Conservation (phyloP, 495 filamentous ascomycete genomes). For the Talaromyces stipitatus region DNA sequence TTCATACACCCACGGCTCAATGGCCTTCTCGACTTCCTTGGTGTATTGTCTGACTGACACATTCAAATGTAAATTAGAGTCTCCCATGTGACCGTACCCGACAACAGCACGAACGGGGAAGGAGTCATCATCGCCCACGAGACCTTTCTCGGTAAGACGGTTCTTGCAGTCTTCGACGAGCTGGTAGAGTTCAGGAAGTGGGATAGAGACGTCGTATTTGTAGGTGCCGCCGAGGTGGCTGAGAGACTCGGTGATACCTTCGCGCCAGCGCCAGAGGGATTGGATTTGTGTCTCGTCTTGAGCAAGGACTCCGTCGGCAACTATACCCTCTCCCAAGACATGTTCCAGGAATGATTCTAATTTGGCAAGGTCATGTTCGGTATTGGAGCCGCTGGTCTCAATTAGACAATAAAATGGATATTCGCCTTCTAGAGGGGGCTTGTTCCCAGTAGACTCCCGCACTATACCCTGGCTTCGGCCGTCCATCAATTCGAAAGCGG, state of each 20-base stretch:
- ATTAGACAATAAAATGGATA: conserved; percentile 94
- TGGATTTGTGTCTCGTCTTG: conserved; percentile 85
- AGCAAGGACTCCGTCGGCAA: conserved; percentile 81
- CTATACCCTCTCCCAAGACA: conserved; percentile 76
- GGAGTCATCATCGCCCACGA: conserved; percentile 70
- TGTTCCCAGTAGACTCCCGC: conserved; percentile 62
- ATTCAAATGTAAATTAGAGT: conserved; percentile 91
- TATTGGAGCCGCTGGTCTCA: conserved; percentile 90
- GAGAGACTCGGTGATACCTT: conserved; percentile 81
- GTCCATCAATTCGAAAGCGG: conserved; percentile 97
- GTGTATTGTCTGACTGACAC: conserved; percentile 73
- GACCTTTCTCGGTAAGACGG: conserved; percentile 60
- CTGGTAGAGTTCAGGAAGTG: conserved; percentile 75
- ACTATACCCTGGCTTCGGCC: conserved; percentile 69
- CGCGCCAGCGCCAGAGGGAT: conserved; percentile 84
- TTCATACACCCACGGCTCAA: conserved; percentile 96
- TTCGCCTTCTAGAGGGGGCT: conserved; percentile 68
- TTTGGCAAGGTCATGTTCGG: conserved; percentile 87
- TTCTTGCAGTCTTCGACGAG: conserved; percentile 77
- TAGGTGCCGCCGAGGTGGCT: conserved; percentile 93
- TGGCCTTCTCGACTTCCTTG: conserved; percentile 76
- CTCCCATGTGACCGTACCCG: conserved; percentile 98
- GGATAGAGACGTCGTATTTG: conserved; percentile 97
- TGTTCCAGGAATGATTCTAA: conserved; percentile 79
- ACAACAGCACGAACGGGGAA: conserved; percentile 79